Percentiles rank a stretch among this genome's conserved stretches.
Conservation (phyloP, 768 basidiomycete species). For the Mycena galopus region DNA sequence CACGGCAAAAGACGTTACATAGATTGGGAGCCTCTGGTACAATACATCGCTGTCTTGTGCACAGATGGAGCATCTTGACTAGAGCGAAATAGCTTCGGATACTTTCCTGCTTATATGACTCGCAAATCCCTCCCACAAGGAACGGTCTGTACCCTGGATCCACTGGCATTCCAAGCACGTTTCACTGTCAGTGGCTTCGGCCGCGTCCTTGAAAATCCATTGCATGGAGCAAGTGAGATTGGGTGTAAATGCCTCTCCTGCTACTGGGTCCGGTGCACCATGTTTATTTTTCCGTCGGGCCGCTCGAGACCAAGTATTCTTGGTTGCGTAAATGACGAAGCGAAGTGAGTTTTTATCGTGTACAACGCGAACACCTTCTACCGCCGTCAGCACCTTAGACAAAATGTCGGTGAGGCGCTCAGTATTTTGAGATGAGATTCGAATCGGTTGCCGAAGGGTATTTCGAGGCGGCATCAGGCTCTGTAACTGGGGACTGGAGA, state of each 20-base stretch:
- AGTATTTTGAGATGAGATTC: slow-evolving; percentile 22
- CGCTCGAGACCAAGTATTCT: slow-evolving; percentile 63
- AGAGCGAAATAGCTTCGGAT: background rate
- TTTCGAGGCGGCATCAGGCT: slow-evolving; percentile 71
- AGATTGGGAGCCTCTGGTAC: background rate
- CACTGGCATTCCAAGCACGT: slow-evolving; percentile 65
- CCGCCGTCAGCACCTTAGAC: slow-evolving; percentile 45
- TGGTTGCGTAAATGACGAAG: slow-evolving; percentile 26
- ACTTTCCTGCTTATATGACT: slow-evolving; percentile 74
- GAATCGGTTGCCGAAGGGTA: slow-evolving; percentile 60
- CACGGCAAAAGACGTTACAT: background rate
- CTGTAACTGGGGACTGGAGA: slow-evolving; percentile 58
- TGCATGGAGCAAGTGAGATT: slow-evolving; percentile 28
- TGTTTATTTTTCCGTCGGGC: slow-evolving; percentile 65
- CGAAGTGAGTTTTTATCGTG: background rate
- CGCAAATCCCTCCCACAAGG: slow-evolving; percentile 74
- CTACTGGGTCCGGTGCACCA: slow-evolving; percentile 26
- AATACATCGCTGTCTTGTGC: background rate
- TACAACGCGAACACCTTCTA: slow-evolving; percentile 42
- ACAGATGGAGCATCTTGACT: background rate
- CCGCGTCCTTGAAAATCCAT: slow-evolving; percentile 29
- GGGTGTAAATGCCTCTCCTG: background rate
- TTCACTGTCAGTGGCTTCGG: background rate
- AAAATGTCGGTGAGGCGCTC: slow-evolving; percentile 40
- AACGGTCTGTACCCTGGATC: slow-evolving; percentile 70